Conservation (phyloP, 2,329 filamentous ascomycete genomes). For the Talaromyces islandicus region DNA sequence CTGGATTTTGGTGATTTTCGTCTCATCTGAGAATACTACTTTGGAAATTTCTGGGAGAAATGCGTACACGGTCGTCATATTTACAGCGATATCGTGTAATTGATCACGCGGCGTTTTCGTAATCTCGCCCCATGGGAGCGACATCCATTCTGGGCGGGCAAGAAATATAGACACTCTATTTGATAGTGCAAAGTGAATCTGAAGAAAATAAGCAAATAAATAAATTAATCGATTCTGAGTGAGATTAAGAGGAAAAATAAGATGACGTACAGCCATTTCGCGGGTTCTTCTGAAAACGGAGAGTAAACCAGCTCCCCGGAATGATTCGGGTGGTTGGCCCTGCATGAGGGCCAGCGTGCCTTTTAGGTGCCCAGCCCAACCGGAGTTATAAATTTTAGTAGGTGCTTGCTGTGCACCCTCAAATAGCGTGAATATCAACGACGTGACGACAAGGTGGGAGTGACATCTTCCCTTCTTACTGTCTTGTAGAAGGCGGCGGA, state of each 20-base stretch:
- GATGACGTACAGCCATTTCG: conserved; percentile 7
- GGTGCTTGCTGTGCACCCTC: conserved; percentile 5
- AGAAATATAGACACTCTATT: neutral
- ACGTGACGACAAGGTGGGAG: conserved; percentile 4
- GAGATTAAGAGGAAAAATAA: no score
- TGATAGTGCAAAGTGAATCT: neutral
- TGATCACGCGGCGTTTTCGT: neutral
- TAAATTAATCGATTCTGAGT: neutral
- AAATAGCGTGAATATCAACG: conserved; percentile 9
- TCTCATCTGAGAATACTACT: no score
- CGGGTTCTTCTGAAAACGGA: conserved; percentile 6
- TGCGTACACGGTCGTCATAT: neutral
- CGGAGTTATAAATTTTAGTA: conserved; percentile 1
- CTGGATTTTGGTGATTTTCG: neutral
- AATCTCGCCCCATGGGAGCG: neutral
- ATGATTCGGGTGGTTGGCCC: neutral
- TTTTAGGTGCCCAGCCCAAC: conserved; percentile 8
- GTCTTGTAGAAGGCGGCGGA: conserved; percentile 5
- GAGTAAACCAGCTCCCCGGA: conserved; percentile 4
- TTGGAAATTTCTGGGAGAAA: neutral
- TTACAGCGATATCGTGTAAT: neutral
- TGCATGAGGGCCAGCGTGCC: conserved; percentile 3
- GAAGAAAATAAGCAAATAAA: no score
- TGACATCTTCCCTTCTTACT: neutral
- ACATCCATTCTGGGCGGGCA: conserved; percentile 4